Evolutionary conservation across 2,329 filamentous ascomycete genomes (phyloP).

Genomic region (Colletotrichum karsti): DNA sequence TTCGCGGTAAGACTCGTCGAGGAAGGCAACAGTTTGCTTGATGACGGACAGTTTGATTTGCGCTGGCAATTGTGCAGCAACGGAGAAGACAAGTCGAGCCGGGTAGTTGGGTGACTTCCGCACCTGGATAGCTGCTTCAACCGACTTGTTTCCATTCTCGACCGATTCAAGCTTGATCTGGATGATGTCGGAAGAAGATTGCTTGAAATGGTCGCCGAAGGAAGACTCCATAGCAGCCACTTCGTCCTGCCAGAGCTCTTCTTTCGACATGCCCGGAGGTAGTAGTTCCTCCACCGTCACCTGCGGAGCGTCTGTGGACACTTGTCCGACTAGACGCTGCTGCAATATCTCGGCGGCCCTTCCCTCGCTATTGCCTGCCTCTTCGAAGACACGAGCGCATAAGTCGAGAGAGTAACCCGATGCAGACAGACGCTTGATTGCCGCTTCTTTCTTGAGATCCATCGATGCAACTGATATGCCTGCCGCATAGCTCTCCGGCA

Average conservation of each 20-base stretch:
- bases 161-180: constrained; percentile 72
- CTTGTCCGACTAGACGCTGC: constrained; percentile 38
- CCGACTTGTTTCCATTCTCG: constrained; percentile 57
- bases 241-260: constrained; percentile 85
- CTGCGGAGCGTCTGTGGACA: neutral
- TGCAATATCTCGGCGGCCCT: constrained; percentile 84
- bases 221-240: constrained; percentile 85
- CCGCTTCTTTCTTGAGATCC: constrained; percentile 82
- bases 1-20: constrained; percentile 75
- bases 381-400: constrained; percentile 80
- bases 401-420: constrained; percentile 88
- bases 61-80: constrained; percentile 79
- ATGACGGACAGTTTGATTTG: constrained; percentile 93
- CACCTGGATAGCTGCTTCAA: constrained; percentile 70
- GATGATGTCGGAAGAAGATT: constrained; percentile 70
- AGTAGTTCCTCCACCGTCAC: constrained; percentile 28
- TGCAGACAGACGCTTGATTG: constrained; percentile 81
- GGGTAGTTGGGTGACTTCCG: constrained; percentile 82
- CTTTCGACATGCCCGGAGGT: constrained; percentile 46
- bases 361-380: constrained; percentile 75
- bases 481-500: constrained; percentile 91
- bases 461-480: constrained; percentile 87
- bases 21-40: constrained; percentile 77
- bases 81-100: constrained; percentile 71
- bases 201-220: constrained; percentile 77